Evolutionary conservation across 345 rosid genomes (phyloP).

Genomic region (Acer yangbiense): DNA sequence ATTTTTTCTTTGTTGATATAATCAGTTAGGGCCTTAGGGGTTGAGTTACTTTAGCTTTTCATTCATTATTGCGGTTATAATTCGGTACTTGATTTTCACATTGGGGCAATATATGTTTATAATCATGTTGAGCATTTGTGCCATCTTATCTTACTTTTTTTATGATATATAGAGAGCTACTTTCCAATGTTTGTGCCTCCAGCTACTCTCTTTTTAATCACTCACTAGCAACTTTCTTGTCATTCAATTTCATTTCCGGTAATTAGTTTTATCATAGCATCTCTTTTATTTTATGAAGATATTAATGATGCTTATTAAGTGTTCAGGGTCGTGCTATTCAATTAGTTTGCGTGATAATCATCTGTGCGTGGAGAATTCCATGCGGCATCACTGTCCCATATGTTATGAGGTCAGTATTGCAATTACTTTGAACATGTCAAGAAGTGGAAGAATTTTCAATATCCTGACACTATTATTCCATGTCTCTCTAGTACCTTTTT

Average conservation of each 20-base stretch:
- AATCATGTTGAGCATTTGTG: neutral
- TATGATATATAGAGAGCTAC: neutral
- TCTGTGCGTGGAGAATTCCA: conserved; percentile 89
- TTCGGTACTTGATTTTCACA: neutral
- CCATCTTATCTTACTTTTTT: neutral
- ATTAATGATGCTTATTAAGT: neutral
- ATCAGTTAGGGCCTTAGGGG: too few relatives aligned
- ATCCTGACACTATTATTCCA: conserved; percentile 5
- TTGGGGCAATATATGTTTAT: neutral
- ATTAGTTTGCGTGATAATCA: conserved; percentile 66
- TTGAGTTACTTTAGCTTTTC: neutral
- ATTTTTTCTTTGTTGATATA: neutral
- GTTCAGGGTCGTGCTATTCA: conserved; percentile 83
- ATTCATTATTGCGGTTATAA: neutral
- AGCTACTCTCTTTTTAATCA: neutral
- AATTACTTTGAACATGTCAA: neutral
- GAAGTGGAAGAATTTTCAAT: neutral
- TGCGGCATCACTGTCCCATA: conserved; percentile 97
- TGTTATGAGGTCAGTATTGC: conserved; percentile 74
- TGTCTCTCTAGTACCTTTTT: conserved; percentile 70
- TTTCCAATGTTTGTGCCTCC: neutral
- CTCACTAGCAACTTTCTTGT: neutral
- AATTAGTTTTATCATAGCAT: neutral
- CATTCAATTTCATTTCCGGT: neutral
- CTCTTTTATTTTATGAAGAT: neutral